Evolutionary conservation across 768 basidiomycete genomes (phyloP), one percentile per base, ranked within the genome.

Genomic region (Steccherinum ochraceum): DNA sequence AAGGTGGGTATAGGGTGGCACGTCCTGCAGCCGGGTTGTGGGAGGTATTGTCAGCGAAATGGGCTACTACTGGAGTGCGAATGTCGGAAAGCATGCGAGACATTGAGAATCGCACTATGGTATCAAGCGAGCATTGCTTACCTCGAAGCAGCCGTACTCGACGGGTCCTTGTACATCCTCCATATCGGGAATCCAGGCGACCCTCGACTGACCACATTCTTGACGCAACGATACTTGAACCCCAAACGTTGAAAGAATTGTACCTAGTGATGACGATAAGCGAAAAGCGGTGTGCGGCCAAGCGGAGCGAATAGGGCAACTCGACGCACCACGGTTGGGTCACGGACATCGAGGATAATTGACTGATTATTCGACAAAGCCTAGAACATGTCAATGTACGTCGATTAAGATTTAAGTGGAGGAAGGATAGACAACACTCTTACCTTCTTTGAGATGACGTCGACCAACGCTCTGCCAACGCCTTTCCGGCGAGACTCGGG

Each of bases 151-250:
- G n/a, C 30, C 30, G 30, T 35, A 16, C 7, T 35, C 7, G 30
- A 40, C n/a, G 54, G 50, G 20, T 55, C 49, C n/a, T 50, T 45
- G 35, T 43, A 46, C 24, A 52, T 23, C 12, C 40, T 40, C 55
- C 55, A 56, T 16, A 56, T 49, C 1, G 55, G 55, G 45, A 56
- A 56, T n/a, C 55, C 55, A 5, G 54, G 43, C 12, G 39, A 47
- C 4, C 41, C 19, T 24, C 27, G 27, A 46, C 51, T 44, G 19
- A 51, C 40, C 20, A 56, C 27, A 40, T 56, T 56, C 49, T 56
- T 56, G 3, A 56, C 55, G 12, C 51, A 46, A 16, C 52, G 45
- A 45, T 56, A 56, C 16, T 40, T 48, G 48, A 49, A 56, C 11
- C 51, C 51, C 40, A 45, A 42, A n/a, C 35, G 40, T 25, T 52